Conservation (phyloP, 192 early-diverging fungal species). For the Coemansia erecta region DNA sequence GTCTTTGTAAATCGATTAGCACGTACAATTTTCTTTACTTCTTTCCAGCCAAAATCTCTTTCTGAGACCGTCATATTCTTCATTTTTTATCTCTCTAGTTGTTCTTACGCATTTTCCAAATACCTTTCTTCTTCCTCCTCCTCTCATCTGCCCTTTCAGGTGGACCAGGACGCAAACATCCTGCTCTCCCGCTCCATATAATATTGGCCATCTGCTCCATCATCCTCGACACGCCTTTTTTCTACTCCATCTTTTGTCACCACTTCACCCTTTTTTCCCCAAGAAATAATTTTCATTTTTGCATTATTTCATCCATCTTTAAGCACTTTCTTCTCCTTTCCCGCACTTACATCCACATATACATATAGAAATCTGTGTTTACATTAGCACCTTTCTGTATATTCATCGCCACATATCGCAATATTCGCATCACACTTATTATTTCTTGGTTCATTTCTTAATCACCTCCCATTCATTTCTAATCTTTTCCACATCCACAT, state of each 20-base stretch:
- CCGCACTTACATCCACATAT: slow-evolving; percentile 3
- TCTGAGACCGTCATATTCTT: background rate
- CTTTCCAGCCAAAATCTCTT: background rate
- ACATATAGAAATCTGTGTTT: background rate
- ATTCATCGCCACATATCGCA: background rate
- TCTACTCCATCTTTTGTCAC: slow-evolving; percentile 1
- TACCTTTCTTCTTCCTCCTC: no score
- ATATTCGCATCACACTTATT: no score
- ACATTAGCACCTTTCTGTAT: background rate
- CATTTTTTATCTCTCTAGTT: background rate
- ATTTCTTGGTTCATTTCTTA: no score
- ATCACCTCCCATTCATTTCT: background rate
- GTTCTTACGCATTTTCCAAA: no score
- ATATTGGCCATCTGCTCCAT: background rate
- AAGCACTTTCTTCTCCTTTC: background rate
- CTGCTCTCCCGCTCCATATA: background rate
- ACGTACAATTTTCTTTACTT: background rate
- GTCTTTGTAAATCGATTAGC: background rate
- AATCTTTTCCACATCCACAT: background rate
- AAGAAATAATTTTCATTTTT: slow-evolving; percentile 10
- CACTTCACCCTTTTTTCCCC: slow-evolving; percentile 2
- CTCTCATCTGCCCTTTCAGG: no score
- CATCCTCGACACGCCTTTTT: no score
- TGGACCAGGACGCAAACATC: no score
- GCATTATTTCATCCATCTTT: slow-evolving; percentile 2